Evolutionary conservation across 805 yeast genomes (phyloP).

Genomic region (Torulaspora maleeae): DNA sequence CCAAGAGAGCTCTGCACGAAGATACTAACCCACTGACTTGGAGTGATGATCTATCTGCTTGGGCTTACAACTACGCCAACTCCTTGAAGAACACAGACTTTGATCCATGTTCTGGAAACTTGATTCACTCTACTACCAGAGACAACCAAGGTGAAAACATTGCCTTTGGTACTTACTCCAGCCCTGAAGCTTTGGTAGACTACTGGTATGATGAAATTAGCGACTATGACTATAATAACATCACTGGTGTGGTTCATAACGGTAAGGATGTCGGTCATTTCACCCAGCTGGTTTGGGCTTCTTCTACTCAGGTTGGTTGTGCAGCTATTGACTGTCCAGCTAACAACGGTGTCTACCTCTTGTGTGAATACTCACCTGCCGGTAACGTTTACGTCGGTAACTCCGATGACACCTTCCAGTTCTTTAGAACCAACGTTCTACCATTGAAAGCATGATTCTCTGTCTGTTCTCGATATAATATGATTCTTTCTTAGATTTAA

Average conservation of each 20-base stretch:
- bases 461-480: neutral
- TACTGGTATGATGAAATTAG: constrained; percentile 71
- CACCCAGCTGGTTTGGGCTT: constrained; percentile 71
- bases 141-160: constrained; percentile 65
- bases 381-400: constrained; percentile 47
- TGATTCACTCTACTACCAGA: constrained; percentile 51
- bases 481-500: neutral
- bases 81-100: constrained; percentile 37
- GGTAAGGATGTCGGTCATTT: constrained; percentile 57
- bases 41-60: constrained; percentile 43
- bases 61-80: constrained; percentile 49
- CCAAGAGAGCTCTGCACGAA: constrained; percentile 43
- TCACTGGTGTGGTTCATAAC: constrained; percentile 43
- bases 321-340: constrained; percentile 36
- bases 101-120: constrained; percentile 55
- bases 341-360: constrained; percentile 49
- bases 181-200: constrained; percentile 49
- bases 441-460: constrained; percentile 27
- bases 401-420: constrained; percentile 36
- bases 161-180: constrained; percentile 53
- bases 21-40: constrained; percentile 45
- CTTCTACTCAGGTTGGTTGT: constrained; percentile 61
- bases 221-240: constrained; percentile 48
- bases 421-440: constrained; percentile 44
- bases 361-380: constrained; percentile 60